These are phyloP conservation scores for Rubroboletus satanas DNA, from an alignment of 768 basidiomycete species.

Conservation along the genomic window DNA sequence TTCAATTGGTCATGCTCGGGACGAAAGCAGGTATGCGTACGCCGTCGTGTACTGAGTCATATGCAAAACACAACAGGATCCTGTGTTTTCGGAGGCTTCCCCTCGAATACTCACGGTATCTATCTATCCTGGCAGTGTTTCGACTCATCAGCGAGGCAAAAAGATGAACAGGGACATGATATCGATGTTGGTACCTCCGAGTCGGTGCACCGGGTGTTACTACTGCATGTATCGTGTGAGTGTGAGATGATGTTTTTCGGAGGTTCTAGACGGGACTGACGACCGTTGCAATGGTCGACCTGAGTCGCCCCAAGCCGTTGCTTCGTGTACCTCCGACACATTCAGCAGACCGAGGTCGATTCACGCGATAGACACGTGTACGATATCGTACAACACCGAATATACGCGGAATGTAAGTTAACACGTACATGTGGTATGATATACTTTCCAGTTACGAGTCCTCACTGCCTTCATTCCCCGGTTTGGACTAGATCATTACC, in stretches of 20 bases:
- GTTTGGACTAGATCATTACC: neutral
- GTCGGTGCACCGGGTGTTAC: neutral
- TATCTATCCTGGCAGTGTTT: conserved; percentile 28
- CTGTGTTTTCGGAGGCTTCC: too few species aligned
- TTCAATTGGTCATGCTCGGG: neutral
- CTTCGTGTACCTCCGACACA: conserved; percentile 6
- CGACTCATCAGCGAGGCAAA: conserved; percentile 25
- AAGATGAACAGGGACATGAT: conserved; percentile 30
- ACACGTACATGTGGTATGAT: neutral
- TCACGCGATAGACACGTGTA: neutral
- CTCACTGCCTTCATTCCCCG: neutral
- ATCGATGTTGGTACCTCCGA: conserved; percentile 4
- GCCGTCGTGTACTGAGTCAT: too few species aligned
- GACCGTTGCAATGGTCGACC: too few species aligned
- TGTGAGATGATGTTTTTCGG: neutral
- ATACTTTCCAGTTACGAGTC: neutral
- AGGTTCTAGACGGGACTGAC: neutral
- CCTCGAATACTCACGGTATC: conserved; percentile 13
- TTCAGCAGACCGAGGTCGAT: conserved; percentile 13
- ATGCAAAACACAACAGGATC: too few species aligned
- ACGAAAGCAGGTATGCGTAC: too few species aligned
- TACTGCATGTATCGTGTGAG: conserved; percentile 16
- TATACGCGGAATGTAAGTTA: neutral
- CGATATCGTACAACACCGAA: neutral
- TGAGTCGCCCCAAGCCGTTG: conserved; percentile 17